phyloP scores from a whole-genome alignment of 805 yeast species.

The Kluyveromyces aestuarii region DNA sequence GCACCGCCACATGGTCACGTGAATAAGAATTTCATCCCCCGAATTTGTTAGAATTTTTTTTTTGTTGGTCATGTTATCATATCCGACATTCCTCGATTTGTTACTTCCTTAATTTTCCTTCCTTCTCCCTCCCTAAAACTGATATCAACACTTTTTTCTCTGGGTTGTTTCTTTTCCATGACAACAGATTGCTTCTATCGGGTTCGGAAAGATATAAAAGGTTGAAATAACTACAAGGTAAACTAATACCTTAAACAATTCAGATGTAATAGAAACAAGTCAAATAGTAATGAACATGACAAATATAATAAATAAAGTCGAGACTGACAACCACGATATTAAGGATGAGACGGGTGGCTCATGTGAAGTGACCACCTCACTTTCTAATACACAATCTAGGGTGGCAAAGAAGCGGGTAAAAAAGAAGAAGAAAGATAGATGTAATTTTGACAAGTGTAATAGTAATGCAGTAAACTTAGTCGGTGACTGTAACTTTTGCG shows the following conservation, averaged over 20 bases:
- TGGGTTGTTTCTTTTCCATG: not conserved
- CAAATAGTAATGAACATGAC: not conserved
- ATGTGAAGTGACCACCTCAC: not conserved
- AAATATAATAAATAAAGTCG: not conserved
- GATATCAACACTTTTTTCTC: not conserved
- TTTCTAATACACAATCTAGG: conserved; percentile 7
- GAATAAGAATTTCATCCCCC: no score
- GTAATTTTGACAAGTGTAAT: conserved; percentile 50
- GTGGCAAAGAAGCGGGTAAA: conserved; percentile 15
- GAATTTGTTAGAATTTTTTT: no score
- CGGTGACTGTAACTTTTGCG: conserved; percentile 80
- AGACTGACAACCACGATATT: not conserved
- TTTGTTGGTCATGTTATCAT: not conserved
- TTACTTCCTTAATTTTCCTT: not conserved
- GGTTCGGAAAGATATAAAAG: not conserved
- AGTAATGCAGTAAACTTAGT: conserved; percentile 55
- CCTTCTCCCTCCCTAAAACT: not conserved
- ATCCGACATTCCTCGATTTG: not conserved
- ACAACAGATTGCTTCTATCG: not conserved
- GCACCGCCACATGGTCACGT: no score
- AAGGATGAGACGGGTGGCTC: not conserved
- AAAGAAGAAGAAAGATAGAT: conserved; percentile 33
- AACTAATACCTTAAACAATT: not conserved
- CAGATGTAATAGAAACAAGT: no score
- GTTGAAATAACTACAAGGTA: not conserved